These are phyloP conservation scores for Kurtzmaniella fragi DNA, from an alignment of 805 yeast species.

Conservation along the genomic window DNA sequence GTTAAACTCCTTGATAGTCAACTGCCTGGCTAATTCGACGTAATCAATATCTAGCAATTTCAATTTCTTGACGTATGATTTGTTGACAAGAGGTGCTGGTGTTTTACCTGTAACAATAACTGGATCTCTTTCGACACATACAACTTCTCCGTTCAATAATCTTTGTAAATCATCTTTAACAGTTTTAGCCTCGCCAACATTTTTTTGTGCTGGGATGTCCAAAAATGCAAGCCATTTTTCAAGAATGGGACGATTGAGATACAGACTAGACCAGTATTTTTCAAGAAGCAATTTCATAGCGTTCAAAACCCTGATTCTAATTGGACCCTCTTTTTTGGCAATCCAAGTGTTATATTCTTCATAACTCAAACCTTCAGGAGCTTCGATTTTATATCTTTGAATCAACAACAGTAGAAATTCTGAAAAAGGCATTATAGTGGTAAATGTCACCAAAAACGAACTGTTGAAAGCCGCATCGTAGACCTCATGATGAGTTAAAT, in stretches of 20 bases:
- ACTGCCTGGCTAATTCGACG: slow-evolving; percentile 74
- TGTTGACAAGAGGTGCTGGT: slow-evolving; percentile 38
- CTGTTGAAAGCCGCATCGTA: slow-evolving; percentile 60
- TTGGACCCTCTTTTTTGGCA: slow-evolving; percentile 61
- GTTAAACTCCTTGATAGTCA: slow-evolving; percentile 73
- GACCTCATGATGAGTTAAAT: slow-evolving; percentile 69
- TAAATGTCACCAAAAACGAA: slow-evolving; percentile 68
- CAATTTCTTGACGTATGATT: slow-evolving; percentile 30
- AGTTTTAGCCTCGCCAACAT: slow-evolving; percentile 23
- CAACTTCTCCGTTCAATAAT: slow-evolving; percentile 25
- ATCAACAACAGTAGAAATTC: slow-evolving; percentile 58
- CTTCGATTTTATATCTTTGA: slow-evolving; percentile 61
- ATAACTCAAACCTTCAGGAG: slow-evolving; percentile 83
- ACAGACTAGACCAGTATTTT: slow-evolving; percentile 64
- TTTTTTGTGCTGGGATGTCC: slow-evolving; percentile 15
- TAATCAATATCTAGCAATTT: slow-evolving; percentile 67
- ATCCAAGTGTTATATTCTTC: slow-evolving; percentile 80
- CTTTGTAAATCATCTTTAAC: slow-evolving; percentile 18
- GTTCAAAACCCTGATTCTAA: slow-evolving; percentile 59
- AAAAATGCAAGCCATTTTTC: slow-evolving; percentile 29
- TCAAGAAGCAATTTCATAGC: slow-evolving; percentile 63
- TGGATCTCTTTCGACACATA: slow-evolving; percentile 25
- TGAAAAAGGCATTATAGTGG: slow-evolving; percentile 64
- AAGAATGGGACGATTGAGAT: slow-evolving; percentile 42
- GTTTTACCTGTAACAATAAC: slow-evolving; percentile 22